Percentiles rank a stretch among this genome's conserved stretches.
Conservation (phyloP, 441 rosid genomes). For the Populus tomentosa region DNA sequence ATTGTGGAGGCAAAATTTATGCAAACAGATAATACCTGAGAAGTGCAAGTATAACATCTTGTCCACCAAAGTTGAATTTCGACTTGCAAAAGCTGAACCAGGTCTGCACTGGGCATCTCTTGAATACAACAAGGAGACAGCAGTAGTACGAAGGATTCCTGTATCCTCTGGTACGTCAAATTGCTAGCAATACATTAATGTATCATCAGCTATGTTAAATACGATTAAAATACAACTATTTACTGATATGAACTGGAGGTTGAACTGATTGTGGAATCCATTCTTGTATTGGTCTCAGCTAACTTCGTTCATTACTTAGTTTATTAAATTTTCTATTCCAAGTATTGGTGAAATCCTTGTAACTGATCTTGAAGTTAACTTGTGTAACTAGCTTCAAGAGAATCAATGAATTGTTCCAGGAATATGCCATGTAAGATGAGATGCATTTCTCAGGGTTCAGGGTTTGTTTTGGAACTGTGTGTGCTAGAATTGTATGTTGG, state of each 20-base stretch:
- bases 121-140: constrained; percentile 39
- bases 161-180: constrained; percentile 40
- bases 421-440: too few relatives aligned
- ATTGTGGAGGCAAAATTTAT: constrained; percentile 2
- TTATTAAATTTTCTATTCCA: background rate
- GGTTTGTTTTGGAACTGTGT: background rate
- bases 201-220: background rate
- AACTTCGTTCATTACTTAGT: background rate
- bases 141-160: constrained; percentile 29
- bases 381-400: background rate
- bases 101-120: constrained; percentile 53
- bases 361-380: background rate
- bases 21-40: constrained; percentile 51
- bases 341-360: background rate
- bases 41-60: constrained; percentile 49
- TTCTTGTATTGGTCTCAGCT: background rate
- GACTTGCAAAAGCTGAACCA: constrained; percentile 58
- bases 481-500: background rate
- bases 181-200: background rate
- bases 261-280: background rate
- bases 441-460: background rate
- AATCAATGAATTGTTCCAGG: background rate
- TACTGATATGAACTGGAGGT: background rate
- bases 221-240: background rate
- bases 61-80: constrained; percentile 65